Conservation (phyloP, 768 basidiomycete species). For the Suillus subalutaceus region DNA sequence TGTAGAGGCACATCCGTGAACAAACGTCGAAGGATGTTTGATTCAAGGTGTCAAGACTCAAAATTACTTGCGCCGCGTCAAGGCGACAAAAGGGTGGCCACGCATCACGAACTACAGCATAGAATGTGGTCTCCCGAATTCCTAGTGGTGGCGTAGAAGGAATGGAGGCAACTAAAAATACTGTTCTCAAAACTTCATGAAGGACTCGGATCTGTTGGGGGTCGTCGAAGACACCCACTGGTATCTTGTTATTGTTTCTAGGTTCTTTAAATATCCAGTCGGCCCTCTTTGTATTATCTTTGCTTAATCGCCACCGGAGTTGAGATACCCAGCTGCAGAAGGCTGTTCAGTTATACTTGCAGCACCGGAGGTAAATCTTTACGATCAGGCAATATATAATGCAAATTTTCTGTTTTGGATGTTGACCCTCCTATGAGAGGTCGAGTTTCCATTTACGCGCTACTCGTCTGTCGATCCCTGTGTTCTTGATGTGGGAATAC, state of each 20-base stretch:
- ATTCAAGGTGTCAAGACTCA: not conserved
- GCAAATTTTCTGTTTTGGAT: not conserved
- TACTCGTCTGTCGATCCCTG: conserved; percentile 6
- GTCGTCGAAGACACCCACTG: too few species aligned
- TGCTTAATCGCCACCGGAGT: too few species aligned
- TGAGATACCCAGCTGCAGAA: not conserved
- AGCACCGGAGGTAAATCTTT: not conserved
- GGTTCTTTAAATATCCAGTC: too few species aligned
- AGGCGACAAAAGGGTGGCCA: not conserved
- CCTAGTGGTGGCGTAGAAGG: not conserved
- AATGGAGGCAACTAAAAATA: not conserved
- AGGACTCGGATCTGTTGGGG: not conserved
- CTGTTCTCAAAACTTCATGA: not conserved
- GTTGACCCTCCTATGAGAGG: not conserved
- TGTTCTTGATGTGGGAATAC: not conserved
- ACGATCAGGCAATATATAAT: too few species aligned
- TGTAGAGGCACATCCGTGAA: not conserved
- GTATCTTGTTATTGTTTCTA: too few species aligned
- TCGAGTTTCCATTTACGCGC: conserved; percentile 1
- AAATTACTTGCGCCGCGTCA: not conserved
- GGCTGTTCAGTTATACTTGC: not conserved
- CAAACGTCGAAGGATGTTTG: not conserved
- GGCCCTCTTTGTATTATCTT: too few species aligned
- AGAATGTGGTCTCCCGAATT: not conserved
- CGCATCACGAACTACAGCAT: not conserved